Percentiles rank a stretch among this genome's conserved stretches.
Conservation (phyloP, 345 rosid genomes). For the Linum tenue region DNA sequence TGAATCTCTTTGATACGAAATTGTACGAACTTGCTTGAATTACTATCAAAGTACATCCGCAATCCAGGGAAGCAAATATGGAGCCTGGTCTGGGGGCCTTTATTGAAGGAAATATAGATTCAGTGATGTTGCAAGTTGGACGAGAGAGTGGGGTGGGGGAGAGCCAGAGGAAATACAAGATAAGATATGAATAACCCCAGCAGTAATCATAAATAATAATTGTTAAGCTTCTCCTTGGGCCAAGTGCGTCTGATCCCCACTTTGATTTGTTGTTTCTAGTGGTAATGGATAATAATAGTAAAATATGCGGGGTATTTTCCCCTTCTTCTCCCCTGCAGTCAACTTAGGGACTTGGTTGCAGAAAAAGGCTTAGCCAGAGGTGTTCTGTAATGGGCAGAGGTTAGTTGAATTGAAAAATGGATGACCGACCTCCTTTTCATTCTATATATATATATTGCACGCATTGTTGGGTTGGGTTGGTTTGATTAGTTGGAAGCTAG, state of each 20-base stretch:
- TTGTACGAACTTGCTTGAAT: conserved; percentile 46
- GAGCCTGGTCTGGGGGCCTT: neutral
- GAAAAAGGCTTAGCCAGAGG: neutral
- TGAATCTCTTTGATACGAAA: conserved; percentile 35
- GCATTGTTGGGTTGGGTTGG: no score
- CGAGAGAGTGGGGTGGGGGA: conserved; percentile 11
- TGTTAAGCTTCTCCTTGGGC: conserved; percentile 46
- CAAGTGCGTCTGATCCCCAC: conserved; percentile 43
- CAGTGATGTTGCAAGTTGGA: conserved; percentile 39
- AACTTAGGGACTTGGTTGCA: neutral
- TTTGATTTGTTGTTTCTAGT: conserved; percentile 1
- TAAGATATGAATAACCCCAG: conserved; percentile 30
- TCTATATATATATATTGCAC: no score
- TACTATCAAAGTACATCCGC: neutral
- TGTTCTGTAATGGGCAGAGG: no score
- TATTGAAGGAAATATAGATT: conserved; percentile 12
- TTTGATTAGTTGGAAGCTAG: neutral
- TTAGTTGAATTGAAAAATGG: no score
- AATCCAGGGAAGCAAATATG: neutral
- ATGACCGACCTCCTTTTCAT: no score
- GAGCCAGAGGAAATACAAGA: conserved; percentile 22
- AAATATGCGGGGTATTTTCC: conserved; percentile 20
- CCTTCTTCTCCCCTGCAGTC: neutral
- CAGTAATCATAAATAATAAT: neutral
- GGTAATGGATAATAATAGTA: conserved; percentile 19